These are phyloP conservation scores for Cronartium quercuum DNA, from an alignment of 1,284 basidiomycete genomes.

Conservation along the genomic window DNA sequence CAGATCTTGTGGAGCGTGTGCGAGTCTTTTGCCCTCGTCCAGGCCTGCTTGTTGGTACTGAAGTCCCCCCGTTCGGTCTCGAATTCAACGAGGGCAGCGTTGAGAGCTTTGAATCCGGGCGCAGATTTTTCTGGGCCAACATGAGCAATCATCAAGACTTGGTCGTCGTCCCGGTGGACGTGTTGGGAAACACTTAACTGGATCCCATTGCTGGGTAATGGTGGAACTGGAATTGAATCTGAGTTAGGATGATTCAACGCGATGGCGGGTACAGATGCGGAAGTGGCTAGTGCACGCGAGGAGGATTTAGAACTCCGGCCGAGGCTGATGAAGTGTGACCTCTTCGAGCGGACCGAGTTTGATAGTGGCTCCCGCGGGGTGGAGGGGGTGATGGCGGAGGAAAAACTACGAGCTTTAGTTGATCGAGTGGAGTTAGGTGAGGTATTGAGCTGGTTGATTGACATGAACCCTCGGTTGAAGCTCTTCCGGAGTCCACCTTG, in stretches of 20 bases:
- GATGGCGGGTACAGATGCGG: slow-evolving; percentile 9
- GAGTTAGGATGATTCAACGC: not conserved
- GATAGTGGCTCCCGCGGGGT: slow-evolving; percentile 35
- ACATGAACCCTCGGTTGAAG: slow-evolving; percentile 40
- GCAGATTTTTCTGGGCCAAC: slow-evolving; percentile 9
- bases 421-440: not conserved
- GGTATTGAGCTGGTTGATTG: slow-evolving; percentile 40
- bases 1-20: slow-evolving; percentile 5
- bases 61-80: slow-evolving; percentile 6
- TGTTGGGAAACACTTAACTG: not conserved
- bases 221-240: not conserved
- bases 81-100: slow-evolving; percentile 5
- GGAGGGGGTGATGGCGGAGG: slow-evolving; percentile 33
- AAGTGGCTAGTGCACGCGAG: slow-evolving; percentile 4
- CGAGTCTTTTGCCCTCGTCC: slow-evolving; percentile 1
- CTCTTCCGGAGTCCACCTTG: slow-evolving; percentile 12
- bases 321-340: slow-evolving; percentile 36
- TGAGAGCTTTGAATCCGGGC: slow-evolving; percentile 4
- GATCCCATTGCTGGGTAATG: not conserved
- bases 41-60: slow-evolving; percentile 1
- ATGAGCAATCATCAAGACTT: not conserved
- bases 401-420: slow-evolving; percentile 6
- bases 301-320: slow-evolving; percentile 13
- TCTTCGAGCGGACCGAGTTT: slow-evolving; percentile 32
- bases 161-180: not conserved